Base-by-base conservation (phyloP, 257 asterid species). In the Solanum infundibuliforme region DNA sequence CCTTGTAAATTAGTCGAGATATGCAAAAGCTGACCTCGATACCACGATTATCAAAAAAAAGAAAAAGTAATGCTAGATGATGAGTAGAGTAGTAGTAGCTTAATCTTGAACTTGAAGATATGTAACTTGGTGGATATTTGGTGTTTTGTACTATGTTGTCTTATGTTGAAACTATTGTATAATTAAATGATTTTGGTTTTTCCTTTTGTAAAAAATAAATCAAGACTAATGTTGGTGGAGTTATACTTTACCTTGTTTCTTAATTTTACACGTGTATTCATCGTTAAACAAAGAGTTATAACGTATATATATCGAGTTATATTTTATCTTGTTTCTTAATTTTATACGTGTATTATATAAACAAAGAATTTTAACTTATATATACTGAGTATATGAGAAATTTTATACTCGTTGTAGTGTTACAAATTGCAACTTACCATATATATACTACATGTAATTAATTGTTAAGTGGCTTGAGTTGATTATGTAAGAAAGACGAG, bases 51-150 rank as follows among this genome's bases (percentile, higher is more conserved):
- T 73, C 12, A 0, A 5, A 72, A 8, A 25, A 36, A 20, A 23
- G 25, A 94, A 92, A 92, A 4, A 90, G 75, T 84, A 86, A 86
- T 29, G 88, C 86, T 32, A 89, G 92, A 87, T 93, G 93, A 86
- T 20, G 10, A 48, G 43, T 29, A 79, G 85, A 79, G 85, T 27
- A 77, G 36, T 12, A 39, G 38, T 18, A 43, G 68, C 66, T 29
- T 52, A 46, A 46, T 62, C 68, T 46, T 79, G 82, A 69, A 66
- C 32, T 36, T 6, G 90, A 90, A 76, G 81, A 83, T 86, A 75
- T 86, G 87, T 86, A 86, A 86, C 68, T 81, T 72, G 87, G 82
- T 65, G 65, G 31, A 8, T 25, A 4, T 83, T 81, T 85, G 85
- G 60, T 29, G 58, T 88, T 86, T 73, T 86, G 88, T 76, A 74